Base-by-base conservation (phyloP, 345 rosid species). In the Eucalyptus coolabah region DNA sequence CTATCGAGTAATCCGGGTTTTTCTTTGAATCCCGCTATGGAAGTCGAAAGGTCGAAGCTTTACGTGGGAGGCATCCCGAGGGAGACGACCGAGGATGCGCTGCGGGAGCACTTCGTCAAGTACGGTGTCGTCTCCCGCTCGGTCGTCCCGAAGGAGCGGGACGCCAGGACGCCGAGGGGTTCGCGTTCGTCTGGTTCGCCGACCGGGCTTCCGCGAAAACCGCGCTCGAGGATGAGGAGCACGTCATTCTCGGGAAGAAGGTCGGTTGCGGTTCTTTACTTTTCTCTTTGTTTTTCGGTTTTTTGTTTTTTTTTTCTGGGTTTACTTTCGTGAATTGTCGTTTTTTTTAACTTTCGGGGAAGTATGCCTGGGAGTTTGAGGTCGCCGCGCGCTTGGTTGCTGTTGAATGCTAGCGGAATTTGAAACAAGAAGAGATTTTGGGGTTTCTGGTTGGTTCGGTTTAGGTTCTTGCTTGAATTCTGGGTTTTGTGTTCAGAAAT, bases 141-240 rank as follows among this genome's bases (percentile, higher is more conserved):
- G 26, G 87, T 91, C 45, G 91, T 96, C 88, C 94, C 96, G 88
- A 95, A 87, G 89, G 98, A 95, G 87, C 90, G 90, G 88, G 54
- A 5, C 82, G 91, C 96, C 65, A 89, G 92, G 80, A 87, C 26
- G 26, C 91, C 98, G 4, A 95, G 96, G 89, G 98, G 2, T 95
- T 95, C 92, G 99, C 95, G 7, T 97, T 96, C 91, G 97, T 97
- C 89, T 92, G 92, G 89, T 95, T 96, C 89, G 92, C 94, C 14
- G 95, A 95, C 88, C 88, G 93, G 56, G 88, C 88, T 72, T 92
- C 92, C 24, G 98, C 94, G 30, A 94, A 89, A 37, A 92, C 90
- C 53, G 99, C 99, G 32, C 96, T 96, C 81, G 86, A 87, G 86
- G 96, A 91, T 32, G 59, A 47, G 40, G 88, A 91, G 87, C 99